phyloP scores from a whole-genome alignment of 2,329 filamentous ascomycete species.

The Coleophoma eucalyptorum region DNA sequence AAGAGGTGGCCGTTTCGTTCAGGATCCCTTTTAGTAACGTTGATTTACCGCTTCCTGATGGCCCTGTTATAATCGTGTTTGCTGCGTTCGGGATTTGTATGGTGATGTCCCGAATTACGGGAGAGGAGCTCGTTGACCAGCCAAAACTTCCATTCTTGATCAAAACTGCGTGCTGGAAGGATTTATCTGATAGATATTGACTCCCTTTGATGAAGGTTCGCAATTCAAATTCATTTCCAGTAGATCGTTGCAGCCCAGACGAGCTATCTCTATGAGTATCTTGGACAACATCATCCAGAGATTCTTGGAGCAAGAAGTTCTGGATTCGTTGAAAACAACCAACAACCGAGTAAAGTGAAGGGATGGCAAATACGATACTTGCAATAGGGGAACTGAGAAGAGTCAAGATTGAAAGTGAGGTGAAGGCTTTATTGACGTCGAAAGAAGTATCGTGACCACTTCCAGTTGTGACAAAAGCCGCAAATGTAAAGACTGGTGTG shows the following conservation, averaged over 20 bases:
- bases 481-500: constrained; percentile 3
- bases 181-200: no score
- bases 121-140: background rate
- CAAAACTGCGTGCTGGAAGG: background rate
- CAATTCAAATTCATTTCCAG: no score
- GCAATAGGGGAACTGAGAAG: constrained; percentile 32
- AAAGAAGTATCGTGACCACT: constrained; percentile 9
- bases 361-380: constrained; percentile 32
- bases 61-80: constrained; percentile 14
- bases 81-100: constrained; percentile 1
- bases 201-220: no score
- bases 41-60: constrained; percentile 24
- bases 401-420: constrained; percentile 33
- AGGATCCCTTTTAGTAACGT: constrained; percentile 19
- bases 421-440: constrained; percentile 26
- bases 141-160: constrained; percentile 3
- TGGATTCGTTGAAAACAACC: constrained; percentile 34
- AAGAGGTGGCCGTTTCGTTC: constrained; percentile 9
- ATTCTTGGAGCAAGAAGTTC: constrained; percentile 14
- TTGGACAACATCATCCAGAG: background rate
- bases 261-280: no score
- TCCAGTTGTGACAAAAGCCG: constrained; percentile 31
- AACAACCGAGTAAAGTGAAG: constrained; percentile 29
- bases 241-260: no score
- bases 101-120: constrained; percentile 1